These are phyloP conservation scores for Barbatosphaeria neglecta DNA, from an alignment of 495 filamentous ascomycete species.

Conservation along the genomic window DNA sequence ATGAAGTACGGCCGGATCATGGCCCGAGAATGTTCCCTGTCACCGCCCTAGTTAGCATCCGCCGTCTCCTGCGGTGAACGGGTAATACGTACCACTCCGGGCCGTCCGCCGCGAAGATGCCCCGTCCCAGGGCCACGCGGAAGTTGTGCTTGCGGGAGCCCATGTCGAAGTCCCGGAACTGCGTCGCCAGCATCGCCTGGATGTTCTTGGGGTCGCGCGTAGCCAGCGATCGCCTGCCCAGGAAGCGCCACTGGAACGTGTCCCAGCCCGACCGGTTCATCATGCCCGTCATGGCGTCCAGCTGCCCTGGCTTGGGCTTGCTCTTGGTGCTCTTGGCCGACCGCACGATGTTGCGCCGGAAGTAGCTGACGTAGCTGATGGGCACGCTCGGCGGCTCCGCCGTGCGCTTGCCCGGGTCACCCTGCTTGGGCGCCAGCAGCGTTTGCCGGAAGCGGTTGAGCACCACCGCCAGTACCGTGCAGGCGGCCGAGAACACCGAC, in stretches of 20 bases:
- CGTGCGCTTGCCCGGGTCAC: neutral
- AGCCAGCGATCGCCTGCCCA: slow-evolving; percentile 11
- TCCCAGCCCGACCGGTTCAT: neutral
- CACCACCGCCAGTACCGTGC: neutral
- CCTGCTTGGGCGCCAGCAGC: neutral
- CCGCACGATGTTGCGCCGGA: neutral
- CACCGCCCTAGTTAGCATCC: slow-evolving; percentile 3
- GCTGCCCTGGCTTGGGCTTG: neutral
- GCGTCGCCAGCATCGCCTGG: slow-evolving; percentile 46
- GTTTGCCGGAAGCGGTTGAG: neutral
- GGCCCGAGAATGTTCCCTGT: slow-evolving; percentile 20
- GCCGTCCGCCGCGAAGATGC: neutral
- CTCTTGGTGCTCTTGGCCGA: neutral
- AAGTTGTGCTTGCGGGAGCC: slow-evolving; percentile 13
- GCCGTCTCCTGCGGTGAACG: neutral
- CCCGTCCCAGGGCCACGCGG: slow-evolving; percentile 5
- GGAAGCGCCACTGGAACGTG: neutral
- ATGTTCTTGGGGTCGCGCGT: slow-evolving; percentile 54
- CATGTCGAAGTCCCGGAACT: slow-evolving; percentile 50
- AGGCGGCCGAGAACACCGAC: neutral
- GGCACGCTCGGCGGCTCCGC: neutral
- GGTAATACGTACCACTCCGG: neutral
- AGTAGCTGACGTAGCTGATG: neutral
- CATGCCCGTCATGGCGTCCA: neutral
- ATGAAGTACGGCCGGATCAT: slow-evolving; percentile 32